Evolutionary conservation across 176 grass and related monocot genomes (phyloP), one percentile per base, ranked within the genome.

Genomic region (Juncus inflexus): DNA sequence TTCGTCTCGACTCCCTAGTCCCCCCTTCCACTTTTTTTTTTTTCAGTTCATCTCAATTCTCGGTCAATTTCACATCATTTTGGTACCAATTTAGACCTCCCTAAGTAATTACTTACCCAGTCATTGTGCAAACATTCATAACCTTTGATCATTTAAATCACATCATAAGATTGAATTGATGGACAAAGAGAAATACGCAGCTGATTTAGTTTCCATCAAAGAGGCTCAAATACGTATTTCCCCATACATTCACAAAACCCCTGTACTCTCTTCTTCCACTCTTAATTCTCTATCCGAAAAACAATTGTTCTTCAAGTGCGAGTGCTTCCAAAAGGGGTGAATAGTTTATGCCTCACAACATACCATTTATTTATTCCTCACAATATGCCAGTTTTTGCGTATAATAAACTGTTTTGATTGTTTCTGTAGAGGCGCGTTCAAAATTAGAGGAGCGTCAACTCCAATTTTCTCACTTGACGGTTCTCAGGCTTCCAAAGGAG

Each of bases 271-370:
- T 2, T 87, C 86, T 38, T 43, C 68, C 4, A 84, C 91, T 4
- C 83, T 95, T 58, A 68, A 95, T 56, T 78, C 68, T 75, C 13
- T 90, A 58, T 75, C 58, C 11, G 79, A 75, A 42, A 87, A 82
- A 67, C 78, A 85, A 55, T 64, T 95, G 64, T 90, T 87, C 75
- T 95, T 95, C 5, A 95, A 95, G 83, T 90, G 91, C 61, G 91
- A 95, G 65, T 95, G 91, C 81, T 90, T 95, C 84, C 91, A 90
- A 81, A 90, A 90, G 74, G 91, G 81, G 83, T 90, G 81, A 90
- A 60, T 54, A 19, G 47, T 8, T 70, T 70, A 19, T 36, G 19
- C n/a, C 15, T 52, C 49, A 12, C 15, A 15, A 50, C 55, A 12
- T 49, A 35, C 7, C 19, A n/a, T n/a, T n/a, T n/a, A 72, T 76